Evolutionary conservation across 768 basidiomycete species (phyloP).

Genomic region (Leucogyrophana mollusca): DNA sequence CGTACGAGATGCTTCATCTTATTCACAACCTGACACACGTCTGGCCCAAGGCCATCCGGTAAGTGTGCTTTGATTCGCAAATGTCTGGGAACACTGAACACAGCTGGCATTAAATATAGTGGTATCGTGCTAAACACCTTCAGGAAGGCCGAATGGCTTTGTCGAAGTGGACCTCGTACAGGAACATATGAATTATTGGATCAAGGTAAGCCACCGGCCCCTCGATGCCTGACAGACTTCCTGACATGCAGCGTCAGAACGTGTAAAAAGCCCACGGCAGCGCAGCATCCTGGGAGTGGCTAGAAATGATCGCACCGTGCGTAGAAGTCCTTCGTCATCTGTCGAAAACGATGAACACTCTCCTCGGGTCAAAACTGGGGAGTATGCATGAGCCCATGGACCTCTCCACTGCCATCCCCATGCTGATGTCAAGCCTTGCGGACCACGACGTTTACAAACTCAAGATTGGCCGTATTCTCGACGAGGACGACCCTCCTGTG

Average conservation of each 20-base stretch:
- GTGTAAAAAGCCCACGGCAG: slow-evolving; percentile 32
- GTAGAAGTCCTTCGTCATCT: slow-evolving; percentile 8
- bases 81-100: too few relatives aligned
- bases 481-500: slow-evolving; percentile 3
- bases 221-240: background rate
- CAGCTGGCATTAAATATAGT: background rate
- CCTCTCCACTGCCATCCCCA: slow-evolving; percentile 4
- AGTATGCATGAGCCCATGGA: slow-evolving; percentile 4
- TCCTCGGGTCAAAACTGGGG: slow-evolving; percentile 5
- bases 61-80: slow-evolving; percentile 3
- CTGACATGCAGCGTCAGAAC: slow-evolving; percentile 8
- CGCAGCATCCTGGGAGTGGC: slow-evolving; percentile 36
- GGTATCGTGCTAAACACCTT: slow-evolving; percentile 21
- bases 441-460: slow-evolving; percentile 7
- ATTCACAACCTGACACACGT: slow-evolving; percentile 26
- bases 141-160: slow-evolving; percentile 23
- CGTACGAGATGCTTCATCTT: slow-evolving; percentile 26
- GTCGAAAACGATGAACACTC: background rate
- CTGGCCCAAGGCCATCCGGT: slow-evolving; percentile 25
- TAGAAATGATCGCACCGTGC: slow-evolving; percentile 27
- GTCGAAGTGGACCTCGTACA: slow-evolving; percentile 32
- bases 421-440: slow-evolving; percentile 6
- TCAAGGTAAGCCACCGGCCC: slow-evolving; percentile 4
- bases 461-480: slow-evolving; percentile 4
- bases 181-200: slow-evolving; percentile 35